phyloP scores from a whole-genome alignment of 768 basidiomycete species.

The Mycena capillaripes region DNA sequence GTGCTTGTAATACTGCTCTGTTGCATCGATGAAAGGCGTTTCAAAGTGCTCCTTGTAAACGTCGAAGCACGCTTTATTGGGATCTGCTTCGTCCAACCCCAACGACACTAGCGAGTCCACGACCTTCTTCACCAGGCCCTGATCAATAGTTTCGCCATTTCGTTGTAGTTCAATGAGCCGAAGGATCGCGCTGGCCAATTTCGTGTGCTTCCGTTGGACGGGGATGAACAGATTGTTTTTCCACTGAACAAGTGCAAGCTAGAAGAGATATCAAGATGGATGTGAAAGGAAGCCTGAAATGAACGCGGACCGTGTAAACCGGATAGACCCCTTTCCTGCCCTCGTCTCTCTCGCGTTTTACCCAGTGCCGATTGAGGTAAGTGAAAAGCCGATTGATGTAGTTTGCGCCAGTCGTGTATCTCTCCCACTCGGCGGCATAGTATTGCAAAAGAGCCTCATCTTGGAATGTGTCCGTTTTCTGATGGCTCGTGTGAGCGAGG shows the following conservation, averaged over 20 bases:
- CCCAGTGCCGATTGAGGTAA: conserved; percentile 99
- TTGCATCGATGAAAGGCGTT: conserved; percentile 87
- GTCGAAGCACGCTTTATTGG: conserved; percentile 93
- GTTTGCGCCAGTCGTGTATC: conserved; percentile 96
- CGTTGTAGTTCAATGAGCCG: conserved; percentile 93
- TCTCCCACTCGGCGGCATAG: conserved; percentile 94
- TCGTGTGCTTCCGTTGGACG: conserved; percentile 85
- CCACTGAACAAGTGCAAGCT: conserved; percentile 98
- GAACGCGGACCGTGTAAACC: conserved; percentile 87
- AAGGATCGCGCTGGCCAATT: conserved; percentile 90
- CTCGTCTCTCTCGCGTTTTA: conserved; percentile 97
- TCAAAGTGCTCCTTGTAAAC: conserved; percentile 96
- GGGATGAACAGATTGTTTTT: conserved; percentile 90
- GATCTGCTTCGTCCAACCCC: conserved; percentile 92
- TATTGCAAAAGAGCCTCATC: conserved; percentile 92
- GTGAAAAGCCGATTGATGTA: conserved; percentile 98
- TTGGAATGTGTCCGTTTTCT: conserved; percentile 86
- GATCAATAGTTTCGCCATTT: conserved; percentile 95
- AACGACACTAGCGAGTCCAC: conserved; percentile 96
- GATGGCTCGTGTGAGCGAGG: conserved; percentile 36
- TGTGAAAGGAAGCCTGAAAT: background rate
- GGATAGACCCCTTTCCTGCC: conserved; percentile 95
- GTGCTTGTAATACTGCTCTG: conserved; percentile 91
- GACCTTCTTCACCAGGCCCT: conserved; percentile 93
- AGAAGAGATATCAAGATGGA: conserved; percentile 31